These are phyloP conservation scores for Hyphopichia burtonii DNA, from an alignment of 1,139 yeast species.

Conservation along the genomic window DNA sequence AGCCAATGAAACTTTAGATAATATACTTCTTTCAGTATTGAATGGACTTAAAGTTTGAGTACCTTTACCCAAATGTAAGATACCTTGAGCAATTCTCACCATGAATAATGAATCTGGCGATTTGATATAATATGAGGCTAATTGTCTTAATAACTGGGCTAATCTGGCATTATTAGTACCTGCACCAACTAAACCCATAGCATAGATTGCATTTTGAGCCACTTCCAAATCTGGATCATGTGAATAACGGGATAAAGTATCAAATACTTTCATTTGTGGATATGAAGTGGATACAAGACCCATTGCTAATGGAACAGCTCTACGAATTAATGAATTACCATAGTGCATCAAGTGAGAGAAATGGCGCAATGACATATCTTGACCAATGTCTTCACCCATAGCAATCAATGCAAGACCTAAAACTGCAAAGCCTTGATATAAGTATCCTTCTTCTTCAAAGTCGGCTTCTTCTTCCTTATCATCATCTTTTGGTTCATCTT, in stretches of 20 bases:
- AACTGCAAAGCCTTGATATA: conserved; percentile 86
- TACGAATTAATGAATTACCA: conserved; percentile 86
- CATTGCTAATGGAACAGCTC: conserved; percentile 97
- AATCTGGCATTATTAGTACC: conserved; percentile 98
- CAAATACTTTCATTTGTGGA: conserved; percentile 97
- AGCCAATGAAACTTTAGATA: conserved; percentile 88
- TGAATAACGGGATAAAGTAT: conserved; percentile 91
- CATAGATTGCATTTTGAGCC: conserved; percentile 90
- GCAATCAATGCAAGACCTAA: conserved; percentile 93
- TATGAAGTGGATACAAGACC: conserved; percentile 90
- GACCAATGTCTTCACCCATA: conserved; percentile 98
- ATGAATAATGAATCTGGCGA: conserved; percentile 89
- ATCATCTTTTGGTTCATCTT: conserved; percentile 25
- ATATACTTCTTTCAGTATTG: conserved; percentile 82
- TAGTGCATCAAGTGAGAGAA: conserved; percentile 97
- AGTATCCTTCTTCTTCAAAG: conserved; percentile 55
- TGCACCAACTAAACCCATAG: conserved; percentile 98
- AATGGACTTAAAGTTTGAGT: conserved; percentile 87
- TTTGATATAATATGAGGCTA: conserved; percentile 89
- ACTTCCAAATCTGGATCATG: conserved; percentile 95
- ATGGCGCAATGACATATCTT: conserved; percentile 96
- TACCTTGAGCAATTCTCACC: conserved; percentile 94
- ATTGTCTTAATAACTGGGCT: conserved; percentile 91
- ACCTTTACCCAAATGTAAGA: conserved; percentile 94
- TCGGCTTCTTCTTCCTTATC: conserved; percentile 24